phyloP scores from a whole-genome alignment of 441 rosid species.

The Gossypium gossypioides region DNA sequence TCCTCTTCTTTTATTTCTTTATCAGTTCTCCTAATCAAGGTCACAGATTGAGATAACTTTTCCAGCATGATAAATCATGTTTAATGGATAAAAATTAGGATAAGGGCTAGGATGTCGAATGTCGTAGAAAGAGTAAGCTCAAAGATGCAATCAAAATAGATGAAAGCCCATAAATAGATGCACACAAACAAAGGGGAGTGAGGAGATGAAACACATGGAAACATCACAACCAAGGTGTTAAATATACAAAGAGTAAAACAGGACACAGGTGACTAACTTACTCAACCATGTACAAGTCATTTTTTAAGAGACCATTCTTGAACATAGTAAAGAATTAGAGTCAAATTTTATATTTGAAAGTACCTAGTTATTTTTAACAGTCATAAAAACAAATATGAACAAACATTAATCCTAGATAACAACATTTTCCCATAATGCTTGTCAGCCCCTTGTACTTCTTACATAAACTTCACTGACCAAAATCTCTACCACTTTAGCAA shows the following conservation, averaged over 20 bases:
- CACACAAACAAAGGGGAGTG: background rate
- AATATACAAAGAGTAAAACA: background rate
- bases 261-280: background rate
- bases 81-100: background rate
- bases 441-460: background rate
- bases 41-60: background rate
- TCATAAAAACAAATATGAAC: background rate
- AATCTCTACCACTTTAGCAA: background rate
- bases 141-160: background rate
- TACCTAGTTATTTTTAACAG: background rate
- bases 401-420: background rate
- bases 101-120: background rate
- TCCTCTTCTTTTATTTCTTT: background rate
- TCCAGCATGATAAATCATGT: background rate
- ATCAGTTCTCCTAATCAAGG: background rate
- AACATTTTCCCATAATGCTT: background rate
- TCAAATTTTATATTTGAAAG: background rate
- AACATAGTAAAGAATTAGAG: background rate
- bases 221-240: background rate
- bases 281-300: background rate
- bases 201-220: background rate
- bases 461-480: background rate
- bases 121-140: background rate
- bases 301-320: background rate
- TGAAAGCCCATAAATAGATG: background rate